A percentile compares a stretch with the other conserved stretches of the same genome.
phyloP scores from a whole-genome alignment of 495 filamentous ascomycete species.

The Recurvomyces mirabilis region DNA sequence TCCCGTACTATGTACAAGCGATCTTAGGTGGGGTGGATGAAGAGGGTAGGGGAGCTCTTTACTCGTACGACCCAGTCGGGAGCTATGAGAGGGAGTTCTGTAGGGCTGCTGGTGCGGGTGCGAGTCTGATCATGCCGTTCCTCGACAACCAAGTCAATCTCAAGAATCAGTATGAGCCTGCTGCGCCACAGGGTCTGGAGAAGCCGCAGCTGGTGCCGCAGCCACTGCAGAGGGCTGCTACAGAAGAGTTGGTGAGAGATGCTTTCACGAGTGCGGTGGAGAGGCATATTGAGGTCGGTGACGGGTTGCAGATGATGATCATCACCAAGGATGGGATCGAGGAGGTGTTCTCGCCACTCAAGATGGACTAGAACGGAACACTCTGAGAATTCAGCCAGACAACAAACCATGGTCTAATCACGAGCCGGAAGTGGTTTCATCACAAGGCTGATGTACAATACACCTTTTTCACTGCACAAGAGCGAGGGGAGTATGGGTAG shows the following conservation, averaged over 20 bases:
- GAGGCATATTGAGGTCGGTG: slow-evolving; percentile 97
- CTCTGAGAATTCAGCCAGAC: too few relatives aligned
- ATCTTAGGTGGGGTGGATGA: slow-evolving; percentile 92
- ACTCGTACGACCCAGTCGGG: slow-evolving; percentile 95
- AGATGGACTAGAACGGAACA: slow-evolving; percentile 86
- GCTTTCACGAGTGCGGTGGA: slow-evolving; percentile 96
- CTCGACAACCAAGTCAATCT: slow-evolving; percentile 99
- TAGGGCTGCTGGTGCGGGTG: slow-evolving; percentile 86
- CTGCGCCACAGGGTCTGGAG: slow-evolving; percentile 73
- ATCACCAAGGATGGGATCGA: slow-evolving; percentile 79
- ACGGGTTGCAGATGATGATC: slow-evolving; percentile 89
- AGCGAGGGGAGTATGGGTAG: too few relatives aligned
- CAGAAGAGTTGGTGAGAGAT: slow-evolving; percentile 83
- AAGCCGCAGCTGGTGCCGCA: slow-evolving; percentile 56
- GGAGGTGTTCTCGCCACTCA: slow-evolving; percentile 72
- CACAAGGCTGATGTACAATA: too few relatives aligned
- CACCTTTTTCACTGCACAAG: too few relatives aligned
- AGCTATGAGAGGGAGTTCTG: slow-evolving; percentile 95
- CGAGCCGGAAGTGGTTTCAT: too few relatives aligned
- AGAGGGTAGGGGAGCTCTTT: slow-evolving; percentile 85
- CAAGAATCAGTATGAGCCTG: slow-evolving; percentile 94
- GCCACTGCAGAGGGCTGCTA: slow-evolving; percentile 56
- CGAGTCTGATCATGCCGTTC: slow-evolving; percentile 96
- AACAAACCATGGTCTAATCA: too few relatives aligned
- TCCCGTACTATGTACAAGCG: slow-evolving; percentile 91